These are phyloP conservation scores for Ganoderma sp. DNA, from an alignment of 1,284 basidiomycete species.

Conservation along the genomic window DNA sequence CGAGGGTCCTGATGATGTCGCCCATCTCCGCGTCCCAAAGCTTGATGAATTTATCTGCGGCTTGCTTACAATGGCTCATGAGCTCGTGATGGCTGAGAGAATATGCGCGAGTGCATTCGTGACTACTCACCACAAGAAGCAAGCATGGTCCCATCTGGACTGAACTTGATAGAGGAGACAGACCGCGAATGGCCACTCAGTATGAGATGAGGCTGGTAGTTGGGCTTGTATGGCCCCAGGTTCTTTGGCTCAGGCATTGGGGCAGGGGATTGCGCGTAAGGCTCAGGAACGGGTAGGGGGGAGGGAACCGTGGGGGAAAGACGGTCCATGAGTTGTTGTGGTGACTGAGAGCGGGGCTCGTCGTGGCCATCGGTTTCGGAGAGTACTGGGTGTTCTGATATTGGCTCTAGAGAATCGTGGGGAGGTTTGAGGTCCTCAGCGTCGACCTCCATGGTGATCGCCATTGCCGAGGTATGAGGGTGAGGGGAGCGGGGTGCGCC, in stretches of 20 bases:
- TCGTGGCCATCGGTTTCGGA: slow-evolving; percentile 5
- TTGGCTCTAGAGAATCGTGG: background rate
- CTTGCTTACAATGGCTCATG: slow-evolving; percentile 53
- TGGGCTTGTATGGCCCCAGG: slow-evolving; percentile 36
- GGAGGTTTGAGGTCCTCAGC: slow-evolving; percentile 24
- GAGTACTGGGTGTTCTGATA: background rate
- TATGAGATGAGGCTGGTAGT: slow-evolving; percentile 54
- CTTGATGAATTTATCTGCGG: slow-evolving; percentile 80
- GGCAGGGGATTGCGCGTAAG: slow-evolving; percentile 24
- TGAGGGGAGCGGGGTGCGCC: slow-evolving; percentile 3
- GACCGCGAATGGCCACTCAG: slow-evolving; percentile 77
- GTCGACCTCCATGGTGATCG: slow-evolving; percentile 30
- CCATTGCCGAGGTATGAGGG: slow-evolving; percentile 11
- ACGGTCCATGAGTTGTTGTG: slow-evolving; percentile 10
- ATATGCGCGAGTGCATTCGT: slow-evolving; percentile 15
- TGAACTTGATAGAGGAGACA: slow-evolving; percentile 81
- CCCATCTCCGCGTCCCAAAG: slow-evolving; percentile 79
- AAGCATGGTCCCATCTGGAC: slow-evolving; percentile 72
- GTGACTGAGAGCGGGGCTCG: slow-evolving; percentile 6
- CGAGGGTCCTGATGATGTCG: slow-evolving; percentile 70
- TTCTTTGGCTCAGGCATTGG: slow-evolving; percentile 26
- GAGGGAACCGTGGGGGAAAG: slow-evolving; percentile 25
- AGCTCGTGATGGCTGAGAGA: slow-evolving; percentile 14
- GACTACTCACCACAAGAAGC: slow-evolving; percentile 74
- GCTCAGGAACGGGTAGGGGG: slow-evolving; percentile 23